These are phyloP conservation scores for Huntiella omanensis DNA, from an alignment of 2,329 filamentous ascomycete genomes.

Conservation along the genomic window DNA sequence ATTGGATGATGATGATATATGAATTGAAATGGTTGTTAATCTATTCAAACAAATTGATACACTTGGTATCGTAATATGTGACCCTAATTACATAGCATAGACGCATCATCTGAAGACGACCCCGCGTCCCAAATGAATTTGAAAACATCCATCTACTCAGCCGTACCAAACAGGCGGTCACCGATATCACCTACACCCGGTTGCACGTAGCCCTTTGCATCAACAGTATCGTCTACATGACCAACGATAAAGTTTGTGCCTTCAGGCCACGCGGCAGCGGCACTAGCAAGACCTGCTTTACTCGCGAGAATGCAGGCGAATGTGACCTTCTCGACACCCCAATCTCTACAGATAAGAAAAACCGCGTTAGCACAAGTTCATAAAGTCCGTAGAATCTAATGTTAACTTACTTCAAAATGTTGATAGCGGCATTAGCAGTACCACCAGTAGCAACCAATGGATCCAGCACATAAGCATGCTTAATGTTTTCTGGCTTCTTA, in stretches of 20 bases:
- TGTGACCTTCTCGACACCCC: conserved; percentile 71
- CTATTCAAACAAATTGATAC: too few species aligned
- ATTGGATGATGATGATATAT: too few species aligned
- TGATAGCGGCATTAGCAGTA: conserved; percentile 75
- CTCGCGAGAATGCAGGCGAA: conserved; percentile 61
- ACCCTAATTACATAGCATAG: too few species aligned
- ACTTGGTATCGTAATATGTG: too few species aligned
- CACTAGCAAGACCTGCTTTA: conserved; percentile 46
- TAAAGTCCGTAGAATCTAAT: neutral
- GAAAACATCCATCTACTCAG: conserved; percentile 4
- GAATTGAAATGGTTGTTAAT: too few species aligned
- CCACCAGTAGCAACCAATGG: conserved; percentile 88
- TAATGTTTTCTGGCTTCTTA: conserved; percentile 34
- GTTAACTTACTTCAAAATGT: conserved; percentile 38
- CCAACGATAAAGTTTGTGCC: conserved; percentile 67
- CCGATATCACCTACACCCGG: conserved; percentile 82
- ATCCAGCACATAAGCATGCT: conserved; percentile 67
- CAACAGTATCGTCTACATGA: conserved; percentile 55
- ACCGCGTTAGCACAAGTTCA: neutral
- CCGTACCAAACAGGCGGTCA: conserved; percentile 51
- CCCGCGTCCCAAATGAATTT: neutral
- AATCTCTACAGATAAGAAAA: conserved; percentile 32
- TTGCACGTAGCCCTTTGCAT: conserved; percentile 71
- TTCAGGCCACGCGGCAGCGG: conserved; percentile 61
- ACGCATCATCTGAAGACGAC: neutral